Evolutionary conservation across 2,329 filamentous ascomycete species (phyloP).

Genomic region (Bipolaris oryzae): DNA sequence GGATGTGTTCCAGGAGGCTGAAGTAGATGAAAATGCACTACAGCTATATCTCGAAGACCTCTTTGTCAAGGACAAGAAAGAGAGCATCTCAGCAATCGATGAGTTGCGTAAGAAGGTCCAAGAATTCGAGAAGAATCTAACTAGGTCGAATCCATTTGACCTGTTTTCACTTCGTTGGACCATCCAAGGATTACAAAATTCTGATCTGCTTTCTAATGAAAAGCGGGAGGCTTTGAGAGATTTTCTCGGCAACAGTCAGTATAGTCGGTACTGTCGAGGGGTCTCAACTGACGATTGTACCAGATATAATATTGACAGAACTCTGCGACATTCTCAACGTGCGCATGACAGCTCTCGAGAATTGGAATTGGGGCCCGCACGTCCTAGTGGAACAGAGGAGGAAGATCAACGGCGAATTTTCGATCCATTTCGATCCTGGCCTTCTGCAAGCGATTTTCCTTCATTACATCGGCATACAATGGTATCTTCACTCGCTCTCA

Average conservation of each 20-base stretch:
- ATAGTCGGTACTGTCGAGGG: not conserved
- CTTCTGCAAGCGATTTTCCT: constrained; percentile 43
- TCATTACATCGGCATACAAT: constrained; percentile 41
- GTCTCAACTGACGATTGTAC: not conserved
- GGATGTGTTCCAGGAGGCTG: constrained; percentile 37
- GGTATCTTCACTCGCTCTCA: constrained; percentile 6
- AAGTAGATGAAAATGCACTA: constrained; percentile 29
- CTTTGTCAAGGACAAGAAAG: constrained; percentile 31
- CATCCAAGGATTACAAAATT: constrained; percentile 53
- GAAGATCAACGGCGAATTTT: constrained; percentile 37
- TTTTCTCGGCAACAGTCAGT: constrained; percentile 34
- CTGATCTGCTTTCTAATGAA: constrained; percentile 53
- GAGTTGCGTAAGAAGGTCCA: constrained; percentile 26
- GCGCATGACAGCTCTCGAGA: constrained; percentile 33
- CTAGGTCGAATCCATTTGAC: constrained; percentile 40
- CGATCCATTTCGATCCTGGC: constrained; percentile 41
- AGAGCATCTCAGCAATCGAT: constrained; percentile 20
- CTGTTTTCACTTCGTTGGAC: constrained; percentile 46
- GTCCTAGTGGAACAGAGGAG: constrained; percentile 39
- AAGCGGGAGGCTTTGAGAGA: constrained; percentile 45
- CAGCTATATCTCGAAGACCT: constrained; percentile 32
- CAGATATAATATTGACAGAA: constrained; percentile 36
- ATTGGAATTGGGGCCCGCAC: constrained; percentile 40
- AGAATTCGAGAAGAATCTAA: constrained; percentile 31
- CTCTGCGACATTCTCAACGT: constrained; percentile 43